Conservation (phyloP, 345 rosid species). For the Camelina sativa region DNA sequence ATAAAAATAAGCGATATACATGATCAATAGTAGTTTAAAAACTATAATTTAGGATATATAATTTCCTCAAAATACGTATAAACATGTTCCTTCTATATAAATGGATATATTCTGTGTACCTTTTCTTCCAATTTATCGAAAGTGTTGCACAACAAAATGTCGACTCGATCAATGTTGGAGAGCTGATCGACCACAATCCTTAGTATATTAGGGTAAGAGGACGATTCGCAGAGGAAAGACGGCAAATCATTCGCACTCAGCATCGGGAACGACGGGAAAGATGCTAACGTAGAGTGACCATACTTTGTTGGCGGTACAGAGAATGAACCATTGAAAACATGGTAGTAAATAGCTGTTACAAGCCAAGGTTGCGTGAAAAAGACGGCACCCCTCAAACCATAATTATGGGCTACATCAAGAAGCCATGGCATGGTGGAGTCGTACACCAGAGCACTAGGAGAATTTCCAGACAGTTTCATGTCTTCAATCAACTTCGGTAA, state of each 20-base stretch:
- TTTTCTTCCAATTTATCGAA: conserved; percentile 51
- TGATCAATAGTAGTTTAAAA: too few relatives aligned
- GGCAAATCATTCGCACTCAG: conserved; percentile 51
- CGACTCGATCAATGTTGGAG: conserved; percentile 42
- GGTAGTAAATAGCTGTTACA: conserved; percentile 50
- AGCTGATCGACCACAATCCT: conserved; percentile 38
- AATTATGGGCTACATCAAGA: conserved; percentile 48
- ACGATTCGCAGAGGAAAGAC: conserved; percentile 40
- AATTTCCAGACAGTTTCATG: conserved; percentile 21
- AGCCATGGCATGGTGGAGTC: conserved; percentile 61
- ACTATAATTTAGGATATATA: too few relatives aligned
- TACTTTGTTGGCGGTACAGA: conserved; percentile 39
- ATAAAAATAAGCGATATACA: too few relatives aligned
- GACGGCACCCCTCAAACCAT: conserved; percentile 44
- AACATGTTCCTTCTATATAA: not conserved
- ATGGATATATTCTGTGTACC: conserved; percentile 34
- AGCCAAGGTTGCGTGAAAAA: conserved; percentile 62
- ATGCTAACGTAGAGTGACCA: conserved; percentile 34
- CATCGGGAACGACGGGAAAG: conserved; percentile 49
- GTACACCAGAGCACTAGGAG: conserved; percentile 46
- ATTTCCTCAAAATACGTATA: not conserved
- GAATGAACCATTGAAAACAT: conserved; percentile 37
- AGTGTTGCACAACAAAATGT: conserved; percentile 51
- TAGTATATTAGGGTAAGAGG: conserved; percentile 30
- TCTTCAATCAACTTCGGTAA: conserved; percentile 45